A percentile compares a stretch with the other conserved stretches of the same genome.
Conservation (phyloP, 345 rosid species). For the Gossypium anomalum region DNA sequence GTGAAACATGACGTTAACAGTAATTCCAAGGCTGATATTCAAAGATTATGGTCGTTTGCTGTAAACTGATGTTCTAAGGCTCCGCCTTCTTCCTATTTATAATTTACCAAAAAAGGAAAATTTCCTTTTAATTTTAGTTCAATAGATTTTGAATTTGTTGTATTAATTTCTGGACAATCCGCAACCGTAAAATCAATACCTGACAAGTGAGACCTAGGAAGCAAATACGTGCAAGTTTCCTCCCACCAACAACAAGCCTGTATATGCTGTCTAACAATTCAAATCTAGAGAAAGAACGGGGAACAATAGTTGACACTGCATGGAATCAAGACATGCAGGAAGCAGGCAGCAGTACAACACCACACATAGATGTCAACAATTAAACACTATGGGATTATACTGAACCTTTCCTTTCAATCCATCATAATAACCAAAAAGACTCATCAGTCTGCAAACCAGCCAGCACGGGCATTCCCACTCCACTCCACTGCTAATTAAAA, state of each 20-base stretch:
- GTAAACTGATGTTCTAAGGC: no score
- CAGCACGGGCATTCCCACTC: background rate
- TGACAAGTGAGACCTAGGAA: slow-evolving; percentile 20
- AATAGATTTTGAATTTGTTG: no score
- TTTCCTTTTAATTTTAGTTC: no score
- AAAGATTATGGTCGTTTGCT: no score
- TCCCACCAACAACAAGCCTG: background rate
- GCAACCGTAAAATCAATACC: no score
- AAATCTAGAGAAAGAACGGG: background rate
- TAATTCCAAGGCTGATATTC: no score
- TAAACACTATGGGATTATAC: background rate
- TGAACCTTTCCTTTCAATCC: slow-evolving; percentile 13
- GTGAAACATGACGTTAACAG: no score
- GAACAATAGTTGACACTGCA: slow-evolving; percentile 10
- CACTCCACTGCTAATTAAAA: no score
- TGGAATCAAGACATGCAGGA: slow-evolving; percentile 9
- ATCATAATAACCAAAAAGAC: slow-evolving; percentile 25
- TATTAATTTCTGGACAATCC: no score
- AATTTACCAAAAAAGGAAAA: no score
- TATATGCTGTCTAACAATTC: background rate
- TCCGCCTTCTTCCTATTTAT: no score
- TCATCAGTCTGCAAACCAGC: background rate
- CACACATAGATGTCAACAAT: background rate
- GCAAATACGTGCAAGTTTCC: slow-evolving; percentile 11
- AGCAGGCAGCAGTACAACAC: slow-evolving; percentile 3